Evolutionary conservation across 1,284 basidiomycete species (phyloP), one percentile per base, ranked within the genome.

Genomic region (Stereum hirsutum): DNA sequence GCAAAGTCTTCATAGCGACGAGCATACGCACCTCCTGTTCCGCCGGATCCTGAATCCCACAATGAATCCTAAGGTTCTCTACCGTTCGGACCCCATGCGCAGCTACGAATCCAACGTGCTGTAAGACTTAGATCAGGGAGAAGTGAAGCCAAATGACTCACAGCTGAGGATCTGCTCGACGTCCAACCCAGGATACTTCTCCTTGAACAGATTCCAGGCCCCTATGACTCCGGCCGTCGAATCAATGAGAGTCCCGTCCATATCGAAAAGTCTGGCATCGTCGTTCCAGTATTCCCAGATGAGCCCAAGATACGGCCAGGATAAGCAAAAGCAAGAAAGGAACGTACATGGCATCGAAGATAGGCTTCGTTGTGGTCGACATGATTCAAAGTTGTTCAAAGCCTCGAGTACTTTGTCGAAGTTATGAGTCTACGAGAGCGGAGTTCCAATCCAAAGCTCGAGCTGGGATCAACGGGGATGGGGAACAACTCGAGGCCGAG

Each of bases 71-170:
- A 46, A 92, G 70, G 62, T 87, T 90, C 53, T 92, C 89, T 6
- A 78, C 70, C 0, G 87, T 89, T 42, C 89, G 76, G 30, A 89
- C 74, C 33, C 89, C 89, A 59, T 91, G 89, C 14, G 85, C 71
- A 39, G 75, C 88, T 90, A 55, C 15, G 19, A 14, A 41, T 28
- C 10, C n/a, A n/a, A n/a, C n/a, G 38, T 23, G 25, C 21, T 32
- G 37, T 27, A 31, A 35, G 38, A 34, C 25, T 17, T 34, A 46
- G 44, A 28, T 44, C 36, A 30, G 43, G 20, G 45, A 41, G 37
- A 44, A 27, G 41, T 6, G 12, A 28, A 31, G 6, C 6, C 17
- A 27, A 17, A n/a, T 21, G n/a, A 56, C 63, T 50, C 46, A 84
- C 83, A 76, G 55, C 72, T 77, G 26, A 86, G 58, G 41, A 86